Base-by-base conservation (phyloP, 2,329 filamentous ascomycete species). In the Zalaria obscura region DNA sequence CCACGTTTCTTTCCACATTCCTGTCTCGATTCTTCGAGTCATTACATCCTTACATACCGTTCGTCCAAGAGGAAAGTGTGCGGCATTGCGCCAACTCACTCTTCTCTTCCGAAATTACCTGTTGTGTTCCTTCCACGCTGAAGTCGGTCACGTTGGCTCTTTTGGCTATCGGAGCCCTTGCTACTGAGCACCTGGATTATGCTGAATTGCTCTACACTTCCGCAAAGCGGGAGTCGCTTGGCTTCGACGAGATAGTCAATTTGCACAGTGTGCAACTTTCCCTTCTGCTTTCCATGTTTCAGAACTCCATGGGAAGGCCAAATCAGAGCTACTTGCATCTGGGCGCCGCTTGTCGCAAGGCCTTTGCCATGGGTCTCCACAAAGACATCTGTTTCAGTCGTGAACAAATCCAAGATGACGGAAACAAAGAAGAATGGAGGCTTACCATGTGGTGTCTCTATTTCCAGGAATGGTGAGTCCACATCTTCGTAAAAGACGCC, bases 231-330 rank as follows among this genome's bases (percentile, higher is more conserved):
- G 49, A 53, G 32, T 52, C 49, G 2, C 36, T 47, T 2, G 36
- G 50, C 3, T 57, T 51, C 29, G 55, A 57, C 27, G 55, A 57
- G 25, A 50, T 51, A 4, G 55, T 57, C n/a, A 57, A 52, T 4
- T 40, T 57, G n/a, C 48, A 50, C 3, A 57, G 57, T 52, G 50
- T 57, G 3, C 55, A 57, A 35, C 50, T 52, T 29, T 55, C 52
- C 0, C 40, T 57, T 7, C 39, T 56, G 4, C 27, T 52, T 25
- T 48, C 55, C 4, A 48, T 52, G 8, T 57, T 56, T 33, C 55
- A 57, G 28, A 45, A 45, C 11, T 48, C 51, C 35, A 55, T 57
- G 50, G 55, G 53, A 2, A 47, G 55, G 4, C 55, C 55, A 1
- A 57, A 57, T 26, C 50, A 52, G 6, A 47, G 50, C 1, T 57